phyloP scores from a whole-genome alignment of 495 filamentous ascomycete species.

The Glonium stellatum region DNA sequence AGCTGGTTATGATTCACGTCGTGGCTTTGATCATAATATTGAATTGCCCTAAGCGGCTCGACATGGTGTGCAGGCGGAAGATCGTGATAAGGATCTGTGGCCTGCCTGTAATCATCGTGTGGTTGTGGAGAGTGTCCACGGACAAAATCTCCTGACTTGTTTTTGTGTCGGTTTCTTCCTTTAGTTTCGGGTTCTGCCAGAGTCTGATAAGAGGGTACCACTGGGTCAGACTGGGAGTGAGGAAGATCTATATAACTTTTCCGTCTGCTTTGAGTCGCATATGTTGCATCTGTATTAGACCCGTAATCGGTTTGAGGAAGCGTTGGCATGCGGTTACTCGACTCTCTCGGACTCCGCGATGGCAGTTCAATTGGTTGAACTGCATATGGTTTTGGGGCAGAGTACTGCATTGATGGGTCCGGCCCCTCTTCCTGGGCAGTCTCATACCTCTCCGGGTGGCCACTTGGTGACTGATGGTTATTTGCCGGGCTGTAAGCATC shows the following conservation, averaged over 20 bases:
- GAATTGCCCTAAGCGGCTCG: conserved; percentile 17
- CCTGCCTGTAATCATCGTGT: conserved; percentile 2
- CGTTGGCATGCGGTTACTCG: conserved; percentile 10
- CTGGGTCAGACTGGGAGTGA: conserved; percentile 30
- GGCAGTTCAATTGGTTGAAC: conserved; percentile 17
- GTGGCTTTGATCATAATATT: conserved; percentile 3
- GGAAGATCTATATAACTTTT: conserved; percentile 16
- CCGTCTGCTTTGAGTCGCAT: conserved; percentile 2
- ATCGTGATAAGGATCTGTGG: background rate
- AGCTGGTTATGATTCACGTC: conserved; percentile 1
- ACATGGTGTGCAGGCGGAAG: conserved; percentile 16
- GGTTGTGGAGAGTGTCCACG: conserved; percentile 2
- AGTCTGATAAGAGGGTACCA: conserved; percentile 17
- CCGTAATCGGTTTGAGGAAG: conserved; percentile 11
- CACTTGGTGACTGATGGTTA: background rate
- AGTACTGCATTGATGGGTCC: conserved; percentile 19
- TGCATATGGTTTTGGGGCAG: conserved; percentile 24
- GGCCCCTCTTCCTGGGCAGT: conserved; percentile 13
- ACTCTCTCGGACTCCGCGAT: conserved; percentile 10
- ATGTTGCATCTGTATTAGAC: conserved; percentile 2
- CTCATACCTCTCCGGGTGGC: conserved; percentile 1
- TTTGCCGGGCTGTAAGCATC: conserved; percentile 10
- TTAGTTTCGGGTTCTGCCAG: background rate
- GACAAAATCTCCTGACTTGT: background rate
- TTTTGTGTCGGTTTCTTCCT: background rate